Base-by-base conservation (phyloP, 2,329 filamentous ascomycete species). In the Sporothrix globosa region DNA sequence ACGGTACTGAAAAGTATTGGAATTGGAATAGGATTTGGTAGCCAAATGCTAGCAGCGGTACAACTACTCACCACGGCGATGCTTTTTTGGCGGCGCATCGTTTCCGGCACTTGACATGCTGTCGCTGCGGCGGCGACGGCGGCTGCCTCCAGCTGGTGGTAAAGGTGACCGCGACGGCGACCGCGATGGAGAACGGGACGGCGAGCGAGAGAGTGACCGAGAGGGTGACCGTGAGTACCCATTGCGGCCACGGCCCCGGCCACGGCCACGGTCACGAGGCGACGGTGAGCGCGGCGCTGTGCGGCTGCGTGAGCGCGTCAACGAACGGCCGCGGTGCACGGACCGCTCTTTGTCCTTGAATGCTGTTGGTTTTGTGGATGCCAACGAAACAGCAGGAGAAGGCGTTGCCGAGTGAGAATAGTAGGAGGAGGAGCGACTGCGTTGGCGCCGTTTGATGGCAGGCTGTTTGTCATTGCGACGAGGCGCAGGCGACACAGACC, bases 31-130 rank as follows among this genome's bases (percentile, higher is more conserved):
- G 34, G 34, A 34, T 34, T 34, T 9, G 6, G 5, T 34, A 4
- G 34, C 34, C 34, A 9, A 34, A 34, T 34, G 4, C 34, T 34
- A 34, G 6, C 34, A 34, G 34, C 34, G 6, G 34, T 34, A 34
- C 34, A 34, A 14, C 53, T 65, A 72, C 6, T 70, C 70, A 10
- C 69, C 70, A 10, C 74, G 71, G 44, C 69, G 74, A 60, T 73
- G 69, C 66, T 76, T 76, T 71, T 73, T 75, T 30, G 75, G 76
- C 65, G 76, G 74, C 61, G 70, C 74, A 2, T 50, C 56, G 27
- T 72, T 72, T 53, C 52, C 70, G 17, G 39, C 58, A 61, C 72
- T 74, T n/a, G 73, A 73, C 61, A 67, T 70, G 50, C 73, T 74
- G 54, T 70, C 70, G 27, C 63, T 71, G 60, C 74, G 73, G 4